Percentiles rank a stretch among this genome's conserved stretches.
Conservation (phyloP, 768 basidiomycete genomes). For the Boletus patriciae region DNA sequence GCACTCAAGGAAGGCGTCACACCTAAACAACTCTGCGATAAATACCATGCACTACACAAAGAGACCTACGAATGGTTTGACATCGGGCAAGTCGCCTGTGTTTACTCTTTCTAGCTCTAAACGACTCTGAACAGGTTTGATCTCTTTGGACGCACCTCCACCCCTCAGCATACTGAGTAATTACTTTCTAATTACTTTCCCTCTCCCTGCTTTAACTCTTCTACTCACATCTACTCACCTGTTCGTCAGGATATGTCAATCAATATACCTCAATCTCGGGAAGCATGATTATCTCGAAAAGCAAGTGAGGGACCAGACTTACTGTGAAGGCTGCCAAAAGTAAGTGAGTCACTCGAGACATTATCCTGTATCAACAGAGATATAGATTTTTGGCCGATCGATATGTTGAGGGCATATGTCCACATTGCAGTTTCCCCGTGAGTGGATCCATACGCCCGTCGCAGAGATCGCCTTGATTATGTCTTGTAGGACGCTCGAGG, state of each 20-base stretch:
- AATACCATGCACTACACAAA: slow-evolving; percentile 84
- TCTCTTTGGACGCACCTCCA: slow-evolving; percentile 93
- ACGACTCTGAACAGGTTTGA: slow-evolving; percentile 64
- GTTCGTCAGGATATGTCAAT: slow-evolving; percentile 75
- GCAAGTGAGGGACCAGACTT: slow-evolving; percentile 90
- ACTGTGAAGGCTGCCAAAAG: slow-evolving; percentile 90
- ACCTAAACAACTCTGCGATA: slow-evolving; percentile 81
- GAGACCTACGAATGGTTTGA: slow-evolving; percentile 99
- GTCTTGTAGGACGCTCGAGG: slow-evolving; percentile 83
- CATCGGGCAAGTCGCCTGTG: slow-evolving; percentile 59
- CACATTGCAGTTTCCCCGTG: slow-evolving; percentile 85
- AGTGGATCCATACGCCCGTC: slow-evolving; percentile 16
- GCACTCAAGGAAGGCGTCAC: slow-evolving; percentile 85
- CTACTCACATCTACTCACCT: background rate
- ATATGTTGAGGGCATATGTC: slow-evolving; percentile 97
- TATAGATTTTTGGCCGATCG: slow-evolving; percentile 91
- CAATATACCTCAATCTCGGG: slow-evolving; percentile 81
- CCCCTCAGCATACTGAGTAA: slow-evolving; percentile 84
- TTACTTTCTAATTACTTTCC: slow-evolving; percentile 39
- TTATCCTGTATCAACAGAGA: slow-evolving; percentile 9
- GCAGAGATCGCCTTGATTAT: background rate
- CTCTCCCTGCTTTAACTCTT: background rate
- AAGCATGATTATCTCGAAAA: slow-evolving; percentile 75
- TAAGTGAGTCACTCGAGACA: slow-evolving; percentile 32
- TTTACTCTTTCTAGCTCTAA: background rate